phyloP scores from a whole-genome alignment of 2,329 filamentous ascomycete genomes.

The Neofusicoccum kwambonambiense region DNA sequence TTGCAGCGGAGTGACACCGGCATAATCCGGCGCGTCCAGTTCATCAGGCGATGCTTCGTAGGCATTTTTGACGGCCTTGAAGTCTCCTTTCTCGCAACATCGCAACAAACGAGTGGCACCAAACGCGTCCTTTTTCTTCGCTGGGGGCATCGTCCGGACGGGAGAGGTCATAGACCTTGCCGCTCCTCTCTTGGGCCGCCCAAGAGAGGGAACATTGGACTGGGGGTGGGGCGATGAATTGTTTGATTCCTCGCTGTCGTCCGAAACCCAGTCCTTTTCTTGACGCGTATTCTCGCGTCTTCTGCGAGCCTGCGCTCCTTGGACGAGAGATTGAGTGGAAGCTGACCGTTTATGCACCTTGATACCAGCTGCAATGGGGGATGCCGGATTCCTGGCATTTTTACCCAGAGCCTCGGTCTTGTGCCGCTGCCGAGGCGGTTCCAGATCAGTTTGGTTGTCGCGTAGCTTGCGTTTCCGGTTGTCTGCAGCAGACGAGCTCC shows the following conservation, averaged over 20 bases:
- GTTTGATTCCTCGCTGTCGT: slow-evolving; percentile 15
- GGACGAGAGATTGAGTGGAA: slow-evolving; percentile 36
- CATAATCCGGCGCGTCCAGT: slow-evolving; percentile 85
- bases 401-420: slow-evolving; percentile 36
- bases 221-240: slow-evolving; percentile 36
- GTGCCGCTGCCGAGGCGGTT: slow-evolving; percentile 41
- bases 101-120: slow-evolving; percentile 88
- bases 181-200: slow-evolving; percentile 52
- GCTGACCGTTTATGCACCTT: slow-evolving; percentile 40
- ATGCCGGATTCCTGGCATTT: slow-evolving; percentile 28
- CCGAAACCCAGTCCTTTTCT: slow-evolving; percentile 31
- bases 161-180: slow-evolving; percentile 57
- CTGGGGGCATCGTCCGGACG: slow-evolving; percentile 65
- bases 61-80: slow-evolving; percentile 73
- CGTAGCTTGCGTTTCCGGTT: slow-evolving; percentile 42
- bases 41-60: slow-evolving; percentile 80
- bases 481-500: slow-evolving; percentile 38
- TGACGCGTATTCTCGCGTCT: slow-evolving; percentile 33
- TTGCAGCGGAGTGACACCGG: slow-evolving; percentile 93
- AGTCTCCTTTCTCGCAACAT: slow-evolving; percentile 81
- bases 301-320: slow-evolving; percentile 31
- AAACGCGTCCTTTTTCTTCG: slow-evolving; percentile 87
- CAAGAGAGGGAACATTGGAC: slow-evolving; percentile 47
- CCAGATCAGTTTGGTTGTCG: slow-evolving; percentile 33
- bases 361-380: slow-evolving; percentile 34